Evolutionary conservation across 31 red algal genomes (phyloP), one percentile per base, ranked within the genome.

Genomic region (Odonthalia washingtoniensis): DNA sequence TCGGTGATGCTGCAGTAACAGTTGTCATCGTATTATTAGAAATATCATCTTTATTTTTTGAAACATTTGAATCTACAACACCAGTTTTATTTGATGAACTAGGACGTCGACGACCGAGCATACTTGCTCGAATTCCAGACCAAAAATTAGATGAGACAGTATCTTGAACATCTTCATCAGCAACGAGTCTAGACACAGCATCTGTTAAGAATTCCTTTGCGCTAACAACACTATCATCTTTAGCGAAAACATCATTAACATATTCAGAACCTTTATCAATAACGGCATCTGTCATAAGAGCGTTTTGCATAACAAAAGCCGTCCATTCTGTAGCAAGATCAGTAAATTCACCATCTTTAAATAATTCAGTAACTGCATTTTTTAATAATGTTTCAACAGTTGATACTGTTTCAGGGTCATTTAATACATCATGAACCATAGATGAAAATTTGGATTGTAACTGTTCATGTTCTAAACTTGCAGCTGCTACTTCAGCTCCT

Each of bases 401-500:
- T 67, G 78, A 40, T 9, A 72, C 74, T 40, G 81, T 91, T 21
- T 46, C 65, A 0, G 3, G 0, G 36, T 85, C 85, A 68, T 52
- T 60, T 42, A 89, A 43, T 21, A 94, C 85, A 5, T 78, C 91
- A 4, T 73, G 68, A 33, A 88, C 32, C 61, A 88, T 89, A 9
- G 46, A 32, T 0, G 21, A 57, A 17, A 85, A 84, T 53, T 85
- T 72, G 62, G 40, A 0, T 72, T 89, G 86, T 32, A 94, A 60
- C 61, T 89, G 78, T 72, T 85, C 85, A 33, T 79, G 75, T 26
- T 88, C 85, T 44, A 94, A 63, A 49, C 68, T 83, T 36, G 86
- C 85, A 0, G 91, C 86, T 0, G 91, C 91, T 5, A 94, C 91
- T 44, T 94, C 91, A 0, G 91, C 91, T 0, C 91, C 91, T 26